These are phyloP conservation scores for Auricularia auricula-judae DNA, from an alignment of 768 basidiomycete species.

Conservation along the genomic window DNA sequence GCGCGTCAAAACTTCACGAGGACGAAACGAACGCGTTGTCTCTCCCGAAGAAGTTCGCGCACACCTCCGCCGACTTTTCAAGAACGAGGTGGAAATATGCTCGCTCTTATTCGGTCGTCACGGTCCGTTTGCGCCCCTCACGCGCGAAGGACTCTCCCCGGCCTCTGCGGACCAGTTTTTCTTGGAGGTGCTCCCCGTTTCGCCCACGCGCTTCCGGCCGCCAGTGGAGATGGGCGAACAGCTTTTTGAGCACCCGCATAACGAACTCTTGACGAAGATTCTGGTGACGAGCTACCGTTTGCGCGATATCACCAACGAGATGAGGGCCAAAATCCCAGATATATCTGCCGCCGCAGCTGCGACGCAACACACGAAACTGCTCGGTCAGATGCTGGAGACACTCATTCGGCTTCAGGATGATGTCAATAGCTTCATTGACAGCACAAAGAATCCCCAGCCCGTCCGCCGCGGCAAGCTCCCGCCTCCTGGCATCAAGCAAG, in stretches of 20 bases:
- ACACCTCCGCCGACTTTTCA: conserved; percentile 81
- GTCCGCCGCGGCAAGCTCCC: conserved; percentile 81
- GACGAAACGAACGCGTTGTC: conserved; percentile 84
- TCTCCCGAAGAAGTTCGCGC: conserved; percentile 88
- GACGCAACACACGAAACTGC: conserved; percentile 38
- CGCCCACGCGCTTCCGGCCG: conserved; percentile 93
- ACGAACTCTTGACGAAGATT: conserved; percentile 75
- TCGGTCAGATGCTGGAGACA: conserved; percentile 63
- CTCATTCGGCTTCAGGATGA: conserved; percentile 86
- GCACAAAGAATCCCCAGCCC: conserved; percentile 85
- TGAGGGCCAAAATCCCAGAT: conserved; percentile 42
- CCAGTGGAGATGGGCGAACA: conserved; percentile 85
- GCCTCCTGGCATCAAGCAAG: conserved; percentile 90
- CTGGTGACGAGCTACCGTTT: conserved; percentile 71
- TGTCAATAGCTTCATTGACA: conserved; percentile 96
- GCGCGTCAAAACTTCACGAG: conserved; percentile 60
- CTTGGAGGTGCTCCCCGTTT: conserved; percentile 81
- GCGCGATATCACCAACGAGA: conserved; percentile 60
- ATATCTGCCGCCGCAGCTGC: conserved; percentile 37
- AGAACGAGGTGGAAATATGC: conserved; percentile 72
- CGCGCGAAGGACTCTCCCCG: conserved; percentile 42
- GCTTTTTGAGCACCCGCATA: conserved; percentile 93
- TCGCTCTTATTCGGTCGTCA: conserved; percentile 87
- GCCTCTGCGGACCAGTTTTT: conserved; percentile 96
- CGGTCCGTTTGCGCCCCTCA: conserved; percentile 64